A percentile compares a stretch with the other conserved stretches of the same genome.
Conservation (phyloP, 1,139 yeast species). For the Blastobotrys petasosporus region DNA sequence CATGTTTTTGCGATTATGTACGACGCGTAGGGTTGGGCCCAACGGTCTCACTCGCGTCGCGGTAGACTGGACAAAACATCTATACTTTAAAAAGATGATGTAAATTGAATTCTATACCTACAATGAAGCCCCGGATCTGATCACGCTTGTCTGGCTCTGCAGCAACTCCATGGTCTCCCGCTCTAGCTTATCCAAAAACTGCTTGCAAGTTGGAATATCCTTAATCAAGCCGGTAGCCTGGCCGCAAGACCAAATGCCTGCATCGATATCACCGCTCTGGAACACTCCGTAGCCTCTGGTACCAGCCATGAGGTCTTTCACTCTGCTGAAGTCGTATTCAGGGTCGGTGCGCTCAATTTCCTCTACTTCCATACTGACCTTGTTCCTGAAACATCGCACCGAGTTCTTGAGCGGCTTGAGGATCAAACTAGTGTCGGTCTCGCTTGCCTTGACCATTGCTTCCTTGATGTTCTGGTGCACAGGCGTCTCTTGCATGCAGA, state of each 20-base stretch:
- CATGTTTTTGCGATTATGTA: too few relatives aligned
- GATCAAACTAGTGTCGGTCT: constrained; percentile 30
- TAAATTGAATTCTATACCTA: neutral
- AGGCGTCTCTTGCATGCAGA: constrained; percentile 34
- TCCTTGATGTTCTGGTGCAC: constrained; percentile 30
- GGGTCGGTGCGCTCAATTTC: constrained; percentile 23
- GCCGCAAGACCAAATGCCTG: constrained; percentile 34
- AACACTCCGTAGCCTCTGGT: constrained; percentile 30
- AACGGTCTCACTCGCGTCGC: too few relatives aligned
- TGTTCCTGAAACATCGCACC: constrained; percentile 30
- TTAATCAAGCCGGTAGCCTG: constrained; percentile 29
- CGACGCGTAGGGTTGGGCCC: too few relatives aligned
- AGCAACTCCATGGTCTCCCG: constrained; percentile 19
- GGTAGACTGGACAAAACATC: too few relatives aligned
- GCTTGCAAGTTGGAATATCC: constrained; percentile 30
- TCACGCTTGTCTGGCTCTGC: neutral
- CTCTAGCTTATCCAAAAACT: constrained; percentile 24
- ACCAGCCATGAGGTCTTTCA: constrained; percentile 30
- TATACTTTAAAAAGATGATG: too few relatives aligned
- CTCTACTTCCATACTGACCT: constrained; percentile 27
- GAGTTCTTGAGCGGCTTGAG: constrained; percentile 31
- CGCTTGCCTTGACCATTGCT: constrained; percentile 29
- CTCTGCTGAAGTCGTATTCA: constrained; percentile 24
- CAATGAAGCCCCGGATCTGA: neutral
- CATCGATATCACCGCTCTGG: constrained; percentile 29